phyloP scores from a whole-genome alignment of 495 filamentous ascomycete genomes.

The Glonium stellatum region DNA sequence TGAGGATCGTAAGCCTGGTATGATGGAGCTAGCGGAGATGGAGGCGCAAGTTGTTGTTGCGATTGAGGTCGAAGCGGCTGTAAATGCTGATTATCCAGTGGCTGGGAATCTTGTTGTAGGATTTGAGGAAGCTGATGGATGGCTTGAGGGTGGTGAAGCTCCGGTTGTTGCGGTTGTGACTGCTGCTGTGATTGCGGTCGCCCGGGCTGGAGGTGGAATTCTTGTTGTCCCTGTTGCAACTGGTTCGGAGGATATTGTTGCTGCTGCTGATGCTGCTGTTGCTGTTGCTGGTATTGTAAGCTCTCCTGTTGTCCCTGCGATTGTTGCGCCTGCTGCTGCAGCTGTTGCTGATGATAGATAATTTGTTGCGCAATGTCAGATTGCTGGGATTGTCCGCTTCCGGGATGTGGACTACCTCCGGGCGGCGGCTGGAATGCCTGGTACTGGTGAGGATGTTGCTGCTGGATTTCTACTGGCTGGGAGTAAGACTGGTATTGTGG shows the following conservation, averaged over 20 bases:
- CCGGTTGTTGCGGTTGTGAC: conserved; percentile 18
- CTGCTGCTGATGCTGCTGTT: conserved; percentile 19
- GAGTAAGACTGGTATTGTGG: conserved; percentile 24
- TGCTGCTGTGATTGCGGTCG: conserved; percentile 19
- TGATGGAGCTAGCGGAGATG: conserved; percentile 16
- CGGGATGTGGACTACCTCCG: conserved; percentile 15
- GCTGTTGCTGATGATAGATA: conserved; percentile 25
- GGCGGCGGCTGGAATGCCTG: conserved; percentile 25
- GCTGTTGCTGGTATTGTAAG: conserved; percentile 16
- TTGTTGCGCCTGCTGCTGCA: conserved; percentile 20
- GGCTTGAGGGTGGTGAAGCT: conserved; percentile 20
- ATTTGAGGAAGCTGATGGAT: conserved; percentile 22
- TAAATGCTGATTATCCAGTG: conserved; percentile 14
- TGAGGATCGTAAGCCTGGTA: conserved; percentile 28
- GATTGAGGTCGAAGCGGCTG: conserved; percentile 25
- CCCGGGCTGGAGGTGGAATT: conserved; percentile 20
- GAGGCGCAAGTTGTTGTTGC: conserved; percentile 24
- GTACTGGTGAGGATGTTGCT: conserved; percentile 20
- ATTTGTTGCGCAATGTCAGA: conserved; percentile 19
- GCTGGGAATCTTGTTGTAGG: conserved; percentile 17
- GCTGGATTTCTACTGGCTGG: conserved; percentile 14
- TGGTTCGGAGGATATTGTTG: conserved; percentile 15
- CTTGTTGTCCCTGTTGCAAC: conserved; percentile 26
- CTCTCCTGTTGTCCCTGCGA: conserved; percentile 8
- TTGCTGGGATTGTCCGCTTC: conserved; percentile 15